phyloP scores from a whole-genome alignment of 495 filamentous ascomycete species.

The Talaromyces liani region DNA sequence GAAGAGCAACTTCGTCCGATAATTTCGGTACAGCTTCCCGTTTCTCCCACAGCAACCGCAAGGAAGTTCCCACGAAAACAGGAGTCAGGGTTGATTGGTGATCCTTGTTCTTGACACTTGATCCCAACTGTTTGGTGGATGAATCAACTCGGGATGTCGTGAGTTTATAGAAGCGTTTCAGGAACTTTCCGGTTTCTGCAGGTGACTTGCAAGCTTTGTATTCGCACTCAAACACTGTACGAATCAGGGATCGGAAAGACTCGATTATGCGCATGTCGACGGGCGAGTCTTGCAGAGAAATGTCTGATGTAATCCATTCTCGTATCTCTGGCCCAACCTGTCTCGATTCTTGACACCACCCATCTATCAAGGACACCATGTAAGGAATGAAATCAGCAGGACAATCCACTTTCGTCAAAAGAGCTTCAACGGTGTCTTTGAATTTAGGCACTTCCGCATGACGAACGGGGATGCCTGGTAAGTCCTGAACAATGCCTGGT shows the following conservation, averaged over 20 bases:
- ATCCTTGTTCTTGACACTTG: conserved; percentile 16
- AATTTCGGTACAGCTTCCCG: conserved; percentile 17
- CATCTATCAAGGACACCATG: not conserved
- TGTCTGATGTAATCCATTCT: conserved; percentile 22
- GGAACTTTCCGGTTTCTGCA: conserved; percentile 22
- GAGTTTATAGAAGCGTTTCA: conserved; percentile 30
- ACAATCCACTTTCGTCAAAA: not conserved
- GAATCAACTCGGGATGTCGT: conserved; percentile 26
- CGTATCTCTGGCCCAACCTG: not conserved
- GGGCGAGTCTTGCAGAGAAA: conserved; percentile 26
- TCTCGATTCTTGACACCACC: not conserved
- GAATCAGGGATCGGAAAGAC: conserved; percentile 31
- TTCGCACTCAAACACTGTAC: conserved; percentile 15
- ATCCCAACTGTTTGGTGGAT: conserved; percentile 28
- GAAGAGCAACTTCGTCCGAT: not conserved
- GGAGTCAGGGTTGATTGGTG: not conserved
- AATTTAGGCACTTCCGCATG: not conserved
- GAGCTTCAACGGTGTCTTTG: not conserved
- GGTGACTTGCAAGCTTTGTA: conserved; percentile 4
- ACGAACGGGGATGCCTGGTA: not conserved
- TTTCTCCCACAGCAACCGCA: conserved; percentile 34
- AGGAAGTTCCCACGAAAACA: conserved; percentile 17
- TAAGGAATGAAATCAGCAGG: not conserved
- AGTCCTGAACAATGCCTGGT: not conserved
- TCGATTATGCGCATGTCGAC: conserved; percentile 37